Base-by-base conservation (phyloP, 176 grass and related monocot genomes). In the Aegilops umbellulata region DNA sequence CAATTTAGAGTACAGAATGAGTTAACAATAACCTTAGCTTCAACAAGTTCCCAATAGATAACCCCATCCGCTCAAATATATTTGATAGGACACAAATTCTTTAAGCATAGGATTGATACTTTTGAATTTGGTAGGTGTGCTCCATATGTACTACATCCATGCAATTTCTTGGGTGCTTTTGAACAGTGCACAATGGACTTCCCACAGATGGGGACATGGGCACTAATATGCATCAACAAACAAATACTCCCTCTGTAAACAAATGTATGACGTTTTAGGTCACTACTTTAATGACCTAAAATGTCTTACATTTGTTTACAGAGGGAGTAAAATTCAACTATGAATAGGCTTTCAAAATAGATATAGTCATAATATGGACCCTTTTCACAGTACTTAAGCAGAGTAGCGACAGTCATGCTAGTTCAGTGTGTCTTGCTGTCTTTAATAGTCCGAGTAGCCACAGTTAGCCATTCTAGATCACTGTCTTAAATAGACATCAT, bases 271-370 rank as follows among this genome's bases (percentile, higher is more conserved):
- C 15, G 4, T 51, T 51, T 51, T 51, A 51, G 47, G 47, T 51
- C 47, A 51, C 47, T 16, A 51, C 47, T 51, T 51, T 51, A 51
- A 51, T 51, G 47, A 51, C 47, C 47, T 51, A 51, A 6, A 17
- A 51, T 15, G 14, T 17, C 47, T 51, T 51, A 17, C 3, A 44
- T 44, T 44, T 44, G 42, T 44, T 51, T 51, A 51, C 14, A 17
- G 47, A 51, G 14, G 47, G 47, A 51, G 47, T 51, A 49, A 16
- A 51, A 51, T 57, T 31, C 46, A 83, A 41, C 29, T 60, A 71
- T 51, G 24, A 74, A 74, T 61, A 74, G 69, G 35, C 35, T 46
- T 83, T 41, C 49, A 34, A 84, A 75, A 86, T 35, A 75, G 24
- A 44, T 34, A 34, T 41, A 68, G 32, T 58, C 26, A 42, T 20